Percentiles rank a stretch among this genome's conserved stretches.
Conservation (phyloP, 768 basidiomycete species). For the Tricholoma furcatifolium region DNA sequence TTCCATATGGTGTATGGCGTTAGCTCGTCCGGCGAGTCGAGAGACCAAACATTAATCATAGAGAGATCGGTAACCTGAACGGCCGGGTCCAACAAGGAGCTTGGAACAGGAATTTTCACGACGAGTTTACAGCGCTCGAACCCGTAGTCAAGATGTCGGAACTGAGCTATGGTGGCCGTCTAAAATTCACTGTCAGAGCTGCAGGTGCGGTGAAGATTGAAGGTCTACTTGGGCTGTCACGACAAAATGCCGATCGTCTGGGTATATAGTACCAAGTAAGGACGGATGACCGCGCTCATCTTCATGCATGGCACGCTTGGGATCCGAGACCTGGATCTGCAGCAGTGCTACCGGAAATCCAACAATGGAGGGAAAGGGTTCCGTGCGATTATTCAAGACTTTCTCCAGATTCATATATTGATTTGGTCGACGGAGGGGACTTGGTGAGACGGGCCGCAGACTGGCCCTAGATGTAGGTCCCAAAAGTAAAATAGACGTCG, state of each 20-base stretch:
- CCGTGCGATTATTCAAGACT: neutral
- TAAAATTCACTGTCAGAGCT: neutral
- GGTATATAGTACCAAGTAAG: no score
- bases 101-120: slow-evolving; percentile 1
- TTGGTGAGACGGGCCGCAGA: neutral
- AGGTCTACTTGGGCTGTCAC: neutral
- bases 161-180: slow-evolving; percentile 12
- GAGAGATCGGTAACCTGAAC: neutral
- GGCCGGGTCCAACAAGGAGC: neutral
- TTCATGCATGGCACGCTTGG: no score
- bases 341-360: no score
- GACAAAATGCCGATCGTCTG: neutral
- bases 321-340: no score
- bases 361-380: no score
- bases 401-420: slow-evolving; percentile 6
- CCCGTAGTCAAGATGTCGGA: slow-evolving; percentile 12
- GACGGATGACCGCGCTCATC: no score
- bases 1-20: slow-evolving; percentile 3
- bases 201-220: neutral
- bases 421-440: slow-evolving; percentile 1
- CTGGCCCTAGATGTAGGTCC: neutral
- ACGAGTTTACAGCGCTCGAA: slow-evolving; percentile 8
- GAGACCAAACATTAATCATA: neutral
- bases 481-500: neutral
- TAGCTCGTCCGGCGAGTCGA: neutral